These are phyloP conservation scores for Venturia effusa DNA, from an alignment of 2,329 filamentous ascomycete genomes.

Conservation along the genomic window DNA sequence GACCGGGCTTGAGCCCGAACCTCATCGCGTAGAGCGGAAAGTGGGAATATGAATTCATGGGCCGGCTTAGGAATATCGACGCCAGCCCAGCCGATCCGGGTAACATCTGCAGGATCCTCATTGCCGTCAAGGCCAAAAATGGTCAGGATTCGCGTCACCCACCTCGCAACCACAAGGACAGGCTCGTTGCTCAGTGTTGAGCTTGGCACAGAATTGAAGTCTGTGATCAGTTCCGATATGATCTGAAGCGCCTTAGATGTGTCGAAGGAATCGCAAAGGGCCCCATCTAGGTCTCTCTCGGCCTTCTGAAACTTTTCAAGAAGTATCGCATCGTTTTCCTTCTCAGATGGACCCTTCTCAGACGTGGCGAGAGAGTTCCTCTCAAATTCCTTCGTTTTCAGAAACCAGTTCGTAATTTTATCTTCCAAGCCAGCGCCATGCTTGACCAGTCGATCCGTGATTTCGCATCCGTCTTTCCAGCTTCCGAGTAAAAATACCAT, in stretches of 20 bases:
- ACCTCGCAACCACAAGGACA: slow-evolving; percentile 52
- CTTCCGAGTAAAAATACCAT: slow-evolving; percentile 79
- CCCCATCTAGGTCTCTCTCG: slow-evolving; percentile 48
- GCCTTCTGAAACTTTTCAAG: slow-evolving; percentile 40
- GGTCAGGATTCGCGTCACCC: slow-evolving; percentile 73
- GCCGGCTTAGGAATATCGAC: slow-evolving; percentile 50
- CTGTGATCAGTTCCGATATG: slow-evolving; percentile 68
- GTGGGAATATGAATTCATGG: slow-evolving; percentile 49
- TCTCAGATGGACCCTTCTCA: slow-evolving; percentile 9
- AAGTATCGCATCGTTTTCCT: slow-evolving; percentile 30
- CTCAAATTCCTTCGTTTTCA: slow-evolving; percentile 44
- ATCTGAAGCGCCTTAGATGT: slow-evolving; percentile 68
- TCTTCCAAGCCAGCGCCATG: slow-evolving; percentile 71
- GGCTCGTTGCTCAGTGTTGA: slow-evolving; percentile 34
- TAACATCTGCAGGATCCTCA: slow-evolving; percentile 30
- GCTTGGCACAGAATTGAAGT: slow-evolving; percentile 51
- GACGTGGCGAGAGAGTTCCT: slow-evolving; percentile 19
- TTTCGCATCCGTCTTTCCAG: slow-evolving; percentile 88
- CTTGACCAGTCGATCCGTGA: slow-evolving; percentile 70
- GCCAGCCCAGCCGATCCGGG: slow-evolving; percentile 52
- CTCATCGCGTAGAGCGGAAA: slow-evolving; percentile 46
- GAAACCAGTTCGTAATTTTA: slow-evolving; percentile 61
- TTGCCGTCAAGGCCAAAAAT: slow-evolving; percentile 69
- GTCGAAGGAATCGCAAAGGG: slow-evolving; percentile 77
- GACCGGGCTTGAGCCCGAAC: slow-evolving; percentile 44